Base-by-base conservation (phyloP, 768 basidiomycete species). In the Mycena galericulata region DNA sequence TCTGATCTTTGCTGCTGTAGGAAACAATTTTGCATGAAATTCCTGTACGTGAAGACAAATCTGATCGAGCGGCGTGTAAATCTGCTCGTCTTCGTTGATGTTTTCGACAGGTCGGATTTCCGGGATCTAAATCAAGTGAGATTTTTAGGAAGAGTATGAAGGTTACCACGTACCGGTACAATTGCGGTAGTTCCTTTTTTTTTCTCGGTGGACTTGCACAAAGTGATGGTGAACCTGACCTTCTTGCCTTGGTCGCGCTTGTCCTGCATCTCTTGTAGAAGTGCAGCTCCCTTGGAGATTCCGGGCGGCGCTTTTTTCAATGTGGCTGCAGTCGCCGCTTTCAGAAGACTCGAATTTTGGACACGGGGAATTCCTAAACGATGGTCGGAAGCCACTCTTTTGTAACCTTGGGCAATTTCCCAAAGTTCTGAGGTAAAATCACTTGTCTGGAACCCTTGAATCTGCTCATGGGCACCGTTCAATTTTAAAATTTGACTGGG, bases 341-440 rank as follows among this genome's bases (percentile, higher is more conserved):
- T 24, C 55, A 41, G 5, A 54, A 30, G 2, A 51, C 62, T 15
- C 36, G 38, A 4, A 40, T 59, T 66, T 12, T 45, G 65, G 6
- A 38, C 22, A 15, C 65, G 58, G 2, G 65, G 65, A 22, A 60
- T 18, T 5, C 65, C 65, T 67, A 67, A 20, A 67, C 65, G 65
- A 46, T 40, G 27, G 17, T 67, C 58, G 45, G 58, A 61, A 29
- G 58, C 51, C 1, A 30, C 61, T 36, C 24, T 30, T 67, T 67
- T 61, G 26, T 54, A 59, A 30, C 51, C 58, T 20, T 67, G 10
- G 43, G 57, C 58, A 9, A 47, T 30, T 18, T 54, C 57, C 57
- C 65, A 66, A 38, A 66, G 41, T n/a, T 53, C 57, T 46, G 58
- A 38, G 50, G 65, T 66, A 15, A 45, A 66, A 66, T 66, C 65